A percentile compares a stretch with the other conserved stretches of the same genome.
Evolutionary conservation across 495 filamentous ascomycete species (phyloP).

Genomic region (Penicillium samsonianum): DNA sequence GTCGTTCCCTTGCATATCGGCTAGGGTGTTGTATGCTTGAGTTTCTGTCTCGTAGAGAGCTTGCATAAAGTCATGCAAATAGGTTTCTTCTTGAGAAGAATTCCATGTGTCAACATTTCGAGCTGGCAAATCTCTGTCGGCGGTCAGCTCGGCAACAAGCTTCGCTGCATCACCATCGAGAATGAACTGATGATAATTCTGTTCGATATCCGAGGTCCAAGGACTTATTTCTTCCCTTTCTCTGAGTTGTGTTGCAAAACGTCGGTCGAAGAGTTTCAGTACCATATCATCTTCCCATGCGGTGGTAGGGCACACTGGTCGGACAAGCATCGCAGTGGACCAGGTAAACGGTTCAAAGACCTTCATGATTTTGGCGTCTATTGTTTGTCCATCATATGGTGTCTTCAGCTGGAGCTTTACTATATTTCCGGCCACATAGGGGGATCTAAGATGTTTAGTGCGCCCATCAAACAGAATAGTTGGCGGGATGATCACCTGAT

Average conservation of each 20-base stretch:
- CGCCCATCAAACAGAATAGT: no score
- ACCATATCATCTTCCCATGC: slow-evolving; percentile 16
- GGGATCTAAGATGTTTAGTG: slow-evolving; percentile 17
- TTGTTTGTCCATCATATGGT: slow-evolving; percentile 6
- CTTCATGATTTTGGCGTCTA: slow-evolving; percentile 18
- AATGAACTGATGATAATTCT: slow-evolving; percentile 25
- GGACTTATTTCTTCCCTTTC: slow-evolving; percentile 20
- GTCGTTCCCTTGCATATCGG: slow-evolving; percentile 22
- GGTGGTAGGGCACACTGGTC: slow-evolving; percentile 15
- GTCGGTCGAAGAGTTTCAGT: slow-evolving; percentile 35
- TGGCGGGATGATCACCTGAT: no score
- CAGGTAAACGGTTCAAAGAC: slow-evolving; percentile 32
- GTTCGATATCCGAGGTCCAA: slow-evolving; percentile 24
- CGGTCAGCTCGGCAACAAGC: slow-evolving; percentile 17
- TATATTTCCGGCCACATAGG: slow-evolving; percentile 19
- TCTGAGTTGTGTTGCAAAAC: slow-evolving; percentile 32
- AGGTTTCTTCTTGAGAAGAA: slow-evolving; percentile 24
- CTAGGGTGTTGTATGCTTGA: slow-evolving; percentile 20
- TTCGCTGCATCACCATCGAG: slow-evolving; percentile 15
- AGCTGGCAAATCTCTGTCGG: slow-evolving; percentile 3
- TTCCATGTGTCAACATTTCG: slow-evolving; percentile 20
- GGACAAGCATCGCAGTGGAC: slow-evolving; percentile 28
- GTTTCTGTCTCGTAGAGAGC: slow-evolving; percentile 20
- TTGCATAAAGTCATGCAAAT: slow-evolving; percentile 15
- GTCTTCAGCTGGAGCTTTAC: slow-evolving; percentile 16